Conservation (phyloP, 73 alveolate species). For the Paramecium pentaurelia region DNA sequence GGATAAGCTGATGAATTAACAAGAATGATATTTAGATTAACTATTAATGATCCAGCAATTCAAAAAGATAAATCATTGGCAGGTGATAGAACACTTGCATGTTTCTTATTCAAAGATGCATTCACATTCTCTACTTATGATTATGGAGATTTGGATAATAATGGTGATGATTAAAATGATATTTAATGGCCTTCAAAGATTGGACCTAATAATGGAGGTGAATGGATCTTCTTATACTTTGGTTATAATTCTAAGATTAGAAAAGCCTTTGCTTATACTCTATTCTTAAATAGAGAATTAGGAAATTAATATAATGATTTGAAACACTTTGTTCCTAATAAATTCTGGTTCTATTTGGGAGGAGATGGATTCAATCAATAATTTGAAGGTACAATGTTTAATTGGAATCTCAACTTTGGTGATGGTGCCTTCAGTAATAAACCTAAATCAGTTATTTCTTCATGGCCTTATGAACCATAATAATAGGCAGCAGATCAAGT, state of each 20-base stretch:
- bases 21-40: conserved; percentile 24
- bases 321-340: conserved; percentile 39
- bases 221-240: conserved; percentile 18
- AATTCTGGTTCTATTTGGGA: conserved; percentile 45
- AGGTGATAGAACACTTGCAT: conserved; percentile 34
- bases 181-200: background rate
- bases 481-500: background rate
- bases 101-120: background rate
- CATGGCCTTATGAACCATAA: conserved; percentile 44
- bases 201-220: conserved; percentile 24
- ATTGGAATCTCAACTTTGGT: conserved; percentile 28
- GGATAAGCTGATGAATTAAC: conserved; percentile 8
- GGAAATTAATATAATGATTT: background rate
- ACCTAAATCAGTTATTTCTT: background rate
- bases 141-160: conserved; percentile 28
- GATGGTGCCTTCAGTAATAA: conserved; percentile 33
- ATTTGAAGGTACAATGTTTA: conserved; percentile 38
- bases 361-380: background rate
- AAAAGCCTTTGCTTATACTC: conserved; percentile 16
- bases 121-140: conserved; percentile 36
- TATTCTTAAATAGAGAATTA: background rate
- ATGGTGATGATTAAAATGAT: conserved; percentile 32
- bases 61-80: conserved; percentile 5
- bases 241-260: background rate
- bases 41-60: background rate